These are phyloP conservation scores for Xenoacremonium recifei DNA, from an alignment of 2,329 filamentous ascomycete genomes.

Conservation along the genomic window DNA sequence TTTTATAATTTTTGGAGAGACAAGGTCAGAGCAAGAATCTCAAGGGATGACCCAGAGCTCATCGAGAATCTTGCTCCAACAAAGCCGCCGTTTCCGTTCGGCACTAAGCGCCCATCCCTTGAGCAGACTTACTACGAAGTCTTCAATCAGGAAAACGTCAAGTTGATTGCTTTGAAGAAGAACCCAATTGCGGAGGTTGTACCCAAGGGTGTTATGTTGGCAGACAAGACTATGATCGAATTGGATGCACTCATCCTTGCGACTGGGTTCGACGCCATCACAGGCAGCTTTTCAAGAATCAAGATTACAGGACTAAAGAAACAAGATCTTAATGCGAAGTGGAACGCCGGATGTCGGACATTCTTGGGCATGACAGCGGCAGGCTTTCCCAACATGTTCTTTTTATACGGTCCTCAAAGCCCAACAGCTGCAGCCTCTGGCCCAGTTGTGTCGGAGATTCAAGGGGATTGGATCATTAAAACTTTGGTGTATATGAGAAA, in stretches of 20 bases:
- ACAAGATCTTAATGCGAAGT: not conserved
- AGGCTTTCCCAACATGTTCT: not conserved
- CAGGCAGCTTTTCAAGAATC: slow-evolving; percentile 1
- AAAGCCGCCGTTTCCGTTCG: slow-evolving; percentile 5
- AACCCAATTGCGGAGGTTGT: slow-evolving; percentile 3
- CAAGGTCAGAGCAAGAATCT: slow-evolving; percentile 8
- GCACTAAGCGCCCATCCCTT: slow-evolving; percentile 8
- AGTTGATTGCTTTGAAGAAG: slow-evolving; percentile 6
- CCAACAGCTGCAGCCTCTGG: too few species aligned
- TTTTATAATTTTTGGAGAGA: slow-evolving; percentile 9
- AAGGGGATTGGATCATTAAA: too few species aligned
- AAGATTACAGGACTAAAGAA: not conserved
- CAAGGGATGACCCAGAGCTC: not conserved
- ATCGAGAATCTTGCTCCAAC: slow-evolving; percentile 4
- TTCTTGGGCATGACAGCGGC: not conserved
- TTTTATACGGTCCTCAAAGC: not conserved
- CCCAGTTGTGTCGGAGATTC: too few species aligned
- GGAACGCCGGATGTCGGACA: not conserved
- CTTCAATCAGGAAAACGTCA: slow-evolving; percentile 13
- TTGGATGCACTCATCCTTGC: slow-evolving; percentile 10
- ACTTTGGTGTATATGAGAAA: too few species aligned
- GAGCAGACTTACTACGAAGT: slow-evolving; percentile 13
- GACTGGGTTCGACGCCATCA: slow-evolving; percentile 15
- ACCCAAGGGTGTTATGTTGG: not conserved
- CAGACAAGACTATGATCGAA: slow-evolving; percentile 1